Evolutionary conservation across 352 stramenopile species (phyloP).

Genomic region (Plasmopara halstedii): DNA sequence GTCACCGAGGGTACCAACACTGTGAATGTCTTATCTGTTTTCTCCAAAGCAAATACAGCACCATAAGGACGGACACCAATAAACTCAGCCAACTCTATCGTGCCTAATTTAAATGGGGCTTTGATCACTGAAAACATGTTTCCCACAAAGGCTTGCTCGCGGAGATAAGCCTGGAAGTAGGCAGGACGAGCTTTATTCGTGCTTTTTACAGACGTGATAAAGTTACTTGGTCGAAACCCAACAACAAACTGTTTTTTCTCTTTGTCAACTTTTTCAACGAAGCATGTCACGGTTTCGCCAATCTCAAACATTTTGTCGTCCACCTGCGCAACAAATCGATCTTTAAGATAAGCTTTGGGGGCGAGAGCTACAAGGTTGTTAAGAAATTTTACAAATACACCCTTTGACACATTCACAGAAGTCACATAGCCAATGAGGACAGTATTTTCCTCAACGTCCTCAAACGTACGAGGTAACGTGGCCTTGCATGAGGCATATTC

Average conservation of each 20-base stretch:
- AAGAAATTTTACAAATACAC: constrained; percentile 85
- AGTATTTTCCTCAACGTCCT: constrained; percentile 49
- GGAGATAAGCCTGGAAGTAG: constrained; percentile 54
- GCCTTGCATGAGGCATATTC: constrained; percentile 26
- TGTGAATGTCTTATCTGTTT: constrained; percentile 50
- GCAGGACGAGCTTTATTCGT: constrained; percentile 29
- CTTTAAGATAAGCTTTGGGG: constrained; percentile 68
- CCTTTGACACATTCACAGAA: constrained; percentile 62
- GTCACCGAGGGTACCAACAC: constrained; percentile 56
- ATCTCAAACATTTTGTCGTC: constrained; percentile 77
- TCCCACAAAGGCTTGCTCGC: constrained; percentile 20
- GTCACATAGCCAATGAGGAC: constrained; percentile 74
- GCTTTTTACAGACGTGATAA: constrained; percentile 22
- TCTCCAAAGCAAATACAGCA: constrained; percentile 73
- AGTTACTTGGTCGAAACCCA: constrained; percentile 49
- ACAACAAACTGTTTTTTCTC: constrained; percentile 78
- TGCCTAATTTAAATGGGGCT: constrained; percentile 41
- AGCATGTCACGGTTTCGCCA: constrained; percentile 78
- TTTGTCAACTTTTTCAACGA: constrained; percentile 64
- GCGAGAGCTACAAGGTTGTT: constrained; percentile 80
- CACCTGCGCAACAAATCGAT: constrained; percentile 65
- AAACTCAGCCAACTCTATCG: constrained; percentile 78
- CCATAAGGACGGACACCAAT: constrained; percentile 79
- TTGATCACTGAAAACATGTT: constrained; percentile 11
- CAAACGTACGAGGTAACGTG: constrained; percentile 50